Evolutionary conservation across 2,329 filamentous ascomycete genomes (phyloP).

Genomic region (Penicillium expansum): DNA sequence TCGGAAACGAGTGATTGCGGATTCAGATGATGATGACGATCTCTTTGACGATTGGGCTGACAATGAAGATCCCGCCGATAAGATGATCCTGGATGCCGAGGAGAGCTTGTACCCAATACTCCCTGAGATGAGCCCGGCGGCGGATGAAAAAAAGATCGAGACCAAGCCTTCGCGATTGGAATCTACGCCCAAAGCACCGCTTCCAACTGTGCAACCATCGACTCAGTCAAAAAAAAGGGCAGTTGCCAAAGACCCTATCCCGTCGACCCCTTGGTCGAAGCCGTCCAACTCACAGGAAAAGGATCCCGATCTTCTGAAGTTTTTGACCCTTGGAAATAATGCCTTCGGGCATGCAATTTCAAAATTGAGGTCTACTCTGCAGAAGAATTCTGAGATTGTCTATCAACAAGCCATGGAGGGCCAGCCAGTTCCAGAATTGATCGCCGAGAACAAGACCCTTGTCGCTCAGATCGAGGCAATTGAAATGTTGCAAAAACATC

Average conservation of each 20-base stretch:
- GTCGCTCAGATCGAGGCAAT: conserved; percentile 40
- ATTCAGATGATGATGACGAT: conserved; percentile 36
- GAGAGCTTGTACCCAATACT: conserved; percentile 32
- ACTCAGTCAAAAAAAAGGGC: conserved; percentile 4
- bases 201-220: conserved; percentile 14
- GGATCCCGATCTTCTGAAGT: conserved; percentile 28
- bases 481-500: conserved; percentile 32
- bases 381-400: conserved; percentile 38
- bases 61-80: conserved; percentile 19
- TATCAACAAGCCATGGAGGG: conserved; percentile 40
- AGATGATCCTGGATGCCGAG: conserved; percentile 22
- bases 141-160: conserved; percentile 4
- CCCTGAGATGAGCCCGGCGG: conserved; percentile 21
- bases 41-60: conserved; percentile 26
- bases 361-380: conserved; percentile 30
- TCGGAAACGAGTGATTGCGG: conserved; percentile 28
- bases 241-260: conserved; percentile 9
- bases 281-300: conserved; percentile 23
- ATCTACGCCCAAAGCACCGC: neutral
- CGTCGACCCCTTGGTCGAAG: conserved; percentile 15
- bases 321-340: conserved; percentile 30
- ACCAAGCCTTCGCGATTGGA: neutral
- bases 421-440: conserved; percentile 32
- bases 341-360: conserved; percentile 29
- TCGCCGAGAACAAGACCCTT: conserved; percentile 37